Evolutionary conservation across 2,329 filamentous ascomycete species (phyloP).

Genomic region (Diaporthe ampelina): DNA sequence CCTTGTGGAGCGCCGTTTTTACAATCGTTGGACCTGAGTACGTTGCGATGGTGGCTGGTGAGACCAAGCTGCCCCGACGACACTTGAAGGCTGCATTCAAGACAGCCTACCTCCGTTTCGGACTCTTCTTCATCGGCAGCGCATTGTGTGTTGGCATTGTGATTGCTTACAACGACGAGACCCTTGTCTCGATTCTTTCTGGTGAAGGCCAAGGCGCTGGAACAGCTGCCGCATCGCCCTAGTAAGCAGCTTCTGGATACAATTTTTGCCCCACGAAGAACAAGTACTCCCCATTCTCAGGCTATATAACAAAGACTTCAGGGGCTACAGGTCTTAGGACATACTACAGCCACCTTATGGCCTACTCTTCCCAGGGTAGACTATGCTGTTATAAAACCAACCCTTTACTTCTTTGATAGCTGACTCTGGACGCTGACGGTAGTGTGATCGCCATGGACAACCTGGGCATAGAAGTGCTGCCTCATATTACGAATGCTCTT

Average conservation of each 20-base stretch:
- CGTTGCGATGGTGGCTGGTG: slow-evolving; percentile 77
- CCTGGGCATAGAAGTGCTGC: slow-evolving; percentile 65
- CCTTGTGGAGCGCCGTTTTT: slow-evolving; percentile 75
- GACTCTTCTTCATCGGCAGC: slow-evolving; percentile 79
- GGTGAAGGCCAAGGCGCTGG: slow-evolving; percentile 56
- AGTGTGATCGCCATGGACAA: slow-evolving; percentile 71
- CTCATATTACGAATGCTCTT: slow-evolving; percentile 71
- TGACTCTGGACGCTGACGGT: no score
- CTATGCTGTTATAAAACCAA: no score
- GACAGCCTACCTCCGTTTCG: slow-evolving; percentile 80
- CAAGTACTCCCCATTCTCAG: no score
- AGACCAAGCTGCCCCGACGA: slow-evolving; percentile 73
- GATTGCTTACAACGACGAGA: slow-evolving; percentile 73
- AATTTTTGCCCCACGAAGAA: no score
- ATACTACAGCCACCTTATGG: no score
- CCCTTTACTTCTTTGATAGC: no score
- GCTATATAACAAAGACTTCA: no score
- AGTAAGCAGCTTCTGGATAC: no score
- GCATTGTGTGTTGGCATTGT: slow-evolving; percentile 77
- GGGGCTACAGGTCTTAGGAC: no score
- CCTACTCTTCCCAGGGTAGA: no score
- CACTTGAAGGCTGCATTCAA: slow-evolving; percentile 80
- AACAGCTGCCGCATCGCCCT: slow-evolving; percentile 69
- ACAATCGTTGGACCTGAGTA: slow-evolving; percentile 78
- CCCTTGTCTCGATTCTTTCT: slow-evolving; percentile 64